Evolutionary conservation across 352 stramenopile species (phyloP).

Genomic region (Phytophthora pluvialis): DNA sequence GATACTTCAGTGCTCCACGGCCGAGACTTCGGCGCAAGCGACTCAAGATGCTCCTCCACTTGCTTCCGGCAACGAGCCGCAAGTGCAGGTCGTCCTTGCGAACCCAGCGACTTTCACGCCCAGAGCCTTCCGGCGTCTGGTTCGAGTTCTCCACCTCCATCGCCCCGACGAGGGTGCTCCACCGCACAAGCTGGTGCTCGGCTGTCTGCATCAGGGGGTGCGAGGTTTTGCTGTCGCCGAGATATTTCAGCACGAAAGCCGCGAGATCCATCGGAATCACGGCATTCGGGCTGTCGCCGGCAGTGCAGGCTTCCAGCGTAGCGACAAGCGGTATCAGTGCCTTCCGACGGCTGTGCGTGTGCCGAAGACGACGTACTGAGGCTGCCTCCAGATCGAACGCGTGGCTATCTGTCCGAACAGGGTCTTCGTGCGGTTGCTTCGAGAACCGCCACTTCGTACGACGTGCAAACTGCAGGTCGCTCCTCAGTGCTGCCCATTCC

Average conservation of each 20-base stretch:
- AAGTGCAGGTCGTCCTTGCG: conserved; percentile 26
- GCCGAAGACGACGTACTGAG: conserved; percentile 23
- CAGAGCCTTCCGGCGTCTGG: conserved; percentile 3
- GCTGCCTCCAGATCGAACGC: conserved; percentile 24
- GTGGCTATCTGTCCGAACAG: conserved; percentile 2
- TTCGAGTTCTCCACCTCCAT: conserved; percentile 14
- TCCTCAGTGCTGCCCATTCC: conserved; percentile 25
- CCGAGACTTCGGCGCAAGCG: conserved; percentile 12
- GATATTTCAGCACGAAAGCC: conserved; percentile 25
- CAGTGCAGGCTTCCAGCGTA: conserved; percentile 22
- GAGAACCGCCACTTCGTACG: conserved; percentile 10
- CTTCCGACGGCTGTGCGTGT: conserved; percentile 17
- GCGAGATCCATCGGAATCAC: conserved; percentile 24
- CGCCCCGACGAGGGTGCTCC: conserved; percentile 10
- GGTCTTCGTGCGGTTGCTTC: conserved; percentile 3
- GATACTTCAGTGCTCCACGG: conserved; percentile 7
- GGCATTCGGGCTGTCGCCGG: conserved; percentile 3
- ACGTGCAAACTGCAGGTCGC: conserved; percentile 23
- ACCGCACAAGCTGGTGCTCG: conserved; percentile 27
- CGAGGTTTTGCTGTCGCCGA: conserved; percentile 13
- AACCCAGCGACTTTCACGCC: conserved; percentile 16
- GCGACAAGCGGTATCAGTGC: conserved; percentile 26
- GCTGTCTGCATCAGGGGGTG: conserved; percentile 25
- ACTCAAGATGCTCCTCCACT: conserved; percentile 6
- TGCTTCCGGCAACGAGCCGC: conserved; percentile 15